These are phyloP conservation scores for Mariannaea elegans DNA, from an alignment of 2,329 filamentous ascomycete genomes.

Conservation along the genomic window DNA sequence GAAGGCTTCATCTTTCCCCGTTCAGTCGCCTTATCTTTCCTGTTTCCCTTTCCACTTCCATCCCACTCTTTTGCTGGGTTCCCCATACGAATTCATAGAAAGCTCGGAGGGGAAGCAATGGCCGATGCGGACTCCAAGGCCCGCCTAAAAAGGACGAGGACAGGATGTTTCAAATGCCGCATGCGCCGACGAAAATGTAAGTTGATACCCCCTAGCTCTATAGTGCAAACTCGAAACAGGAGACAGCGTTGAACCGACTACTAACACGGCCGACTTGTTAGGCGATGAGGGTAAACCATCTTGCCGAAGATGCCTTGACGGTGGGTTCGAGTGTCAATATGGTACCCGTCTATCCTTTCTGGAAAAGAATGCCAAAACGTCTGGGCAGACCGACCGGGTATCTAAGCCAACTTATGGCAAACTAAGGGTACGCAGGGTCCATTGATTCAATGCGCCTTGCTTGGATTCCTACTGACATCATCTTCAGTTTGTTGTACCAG, in stretches of 20 bases:
- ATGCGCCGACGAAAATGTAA: conserved; percentile 58
- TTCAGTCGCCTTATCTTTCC: conserved; percentile 18
- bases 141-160: conserved; percentile 47
- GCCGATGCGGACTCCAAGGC: conserved; percentile 31
- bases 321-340: conserved; percentile 59
- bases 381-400: conserved; percentile 28
- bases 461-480: conserved; percentile 9
- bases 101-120: conserved; percentile 16
- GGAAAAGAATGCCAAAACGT: conserved; percentile 57
- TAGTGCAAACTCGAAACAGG: too few species aligned
- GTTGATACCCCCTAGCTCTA: conserved; percentile 24
- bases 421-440: conserved; percentile 27
- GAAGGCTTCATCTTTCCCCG: conserved; percentile 36
- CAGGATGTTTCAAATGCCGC: conserved; percentile 59
- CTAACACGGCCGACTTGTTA: conserved; percentile 33
- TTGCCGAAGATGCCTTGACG: conserved; percentile 57
- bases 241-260: too few species aligned
- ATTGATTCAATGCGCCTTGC: conserved; percentile 1
- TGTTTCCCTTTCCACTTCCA: conserved; percentile 7
- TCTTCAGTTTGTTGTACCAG: conserved; percentile 32
- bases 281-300: conserved; percentile 61
- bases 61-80: conserved; percentile 12
- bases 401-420: conserved; percentile 34
- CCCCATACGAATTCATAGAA: conserved; percentile 4
- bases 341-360: conserved; percentile 57